Conservation (phyloP, 2,329 filamentous ascomycete species). For the Helminthosporium solani region DNA sequence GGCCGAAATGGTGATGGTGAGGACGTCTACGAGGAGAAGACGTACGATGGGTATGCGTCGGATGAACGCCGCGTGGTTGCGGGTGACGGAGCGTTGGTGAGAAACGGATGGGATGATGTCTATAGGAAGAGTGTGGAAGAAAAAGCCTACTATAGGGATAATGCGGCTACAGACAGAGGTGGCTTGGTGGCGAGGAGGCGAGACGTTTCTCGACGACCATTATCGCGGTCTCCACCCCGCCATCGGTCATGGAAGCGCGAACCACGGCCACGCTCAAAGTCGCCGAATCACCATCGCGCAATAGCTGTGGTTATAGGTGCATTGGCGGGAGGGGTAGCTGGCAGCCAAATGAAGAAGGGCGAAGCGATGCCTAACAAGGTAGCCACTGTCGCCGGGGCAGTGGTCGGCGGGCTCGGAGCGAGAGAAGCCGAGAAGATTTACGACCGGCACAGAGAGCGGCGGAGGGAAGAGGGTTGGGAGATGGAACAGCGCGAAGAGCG, state of each 20-base stretch:
- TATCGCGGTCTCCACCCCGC: slow-evolving; percentile 33
- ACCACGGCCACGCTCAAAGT: slow-evolving; percentile 17
- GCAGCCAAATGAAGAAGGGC: slow-evolving; percentile 29
- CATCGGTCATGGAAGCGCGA: slow-evolving; percentile 13
- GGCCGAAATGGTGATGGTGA: not conserved
- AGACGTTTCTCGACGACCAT: slow-evolving; percentile 20
- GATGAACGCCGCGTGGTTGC: not conserved
- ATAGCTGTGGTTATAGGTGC: slow-evolving; percentile 34
- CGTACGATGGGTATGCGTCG: not conserved
- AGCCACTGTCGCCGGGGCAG: slow-evolving; percentile 36
- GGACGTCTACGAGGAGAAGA: slow-evolving; percentile 1
- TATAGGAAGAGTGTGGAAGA: not conserved
- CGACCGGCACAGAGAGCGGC: slow-evolving; percentile 17
- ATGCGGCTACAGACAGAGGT: slow-evolving; percentile 1
- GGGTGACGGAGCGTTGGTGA: not conserved
- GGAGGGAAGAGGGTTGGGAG: slow-evolving; percentile 8
- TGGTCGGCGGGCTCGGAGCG: slow-evolving; percentile 37
- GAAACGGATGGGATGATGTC: not conserved
- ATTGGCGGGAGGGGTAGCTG: slow-evolving; percentile 36
- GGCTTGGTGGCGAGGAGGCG: too few species aligned
- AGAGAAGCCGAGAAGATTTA: slow-evolving; percentile 29
- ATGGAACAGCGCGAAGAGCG: slow-evolving; percentile 10
- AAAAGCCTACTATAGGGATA: not conserved
- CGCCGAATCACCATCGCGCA: slow-evolving; percentile 25
- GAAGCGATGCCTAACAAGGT: slow-evolving; percentile 21